Evolutionary conservation across 2,329 filamentous ascomycete genomes (phyloP).

Genomic region (Aspergillus hiratsukae): DNA sequence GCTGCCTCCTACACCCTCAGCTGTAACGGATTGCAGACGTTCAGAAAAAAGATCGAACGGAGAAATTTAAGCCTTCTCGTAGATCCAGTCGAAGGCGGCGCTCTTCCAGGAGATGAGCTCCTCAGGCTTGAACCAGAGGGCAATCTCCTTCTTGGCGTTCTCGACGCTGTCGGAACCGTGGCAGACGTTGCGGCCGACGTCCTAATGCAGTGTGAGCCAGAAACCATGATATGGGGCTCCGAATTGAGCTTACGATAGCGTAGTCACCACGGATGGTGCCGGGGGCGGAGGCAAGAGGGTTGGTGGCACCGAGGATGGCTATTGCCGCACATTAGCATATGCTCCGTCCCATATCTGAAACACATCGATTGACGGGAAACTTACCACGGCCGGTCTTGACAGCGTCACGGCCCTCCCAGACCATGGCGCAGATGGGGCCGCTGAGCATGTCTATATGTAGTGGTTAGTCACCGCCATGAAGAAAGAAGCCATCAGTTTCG

Average conservation of each 20-base stretch:
- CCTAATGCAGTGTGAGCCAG: conserved; percentile 36
- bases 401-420: conserved; percentile 98
- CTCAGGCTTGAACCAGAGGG: conserved; percentile 90
- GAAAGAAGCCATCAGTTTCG: not conserved
- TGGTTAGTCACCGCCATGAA: conserved; percentile 13
- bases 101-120: conserved; percentile 84
- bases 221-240: not conserved
- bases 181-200: conserved; percentile 97
- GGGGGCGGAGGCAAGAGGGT: conserved; percentile 88
- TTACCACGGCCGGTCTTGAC: conserved; percentile 95
- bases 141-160: conserved; percentile 99
- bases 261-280: conserved; percentile 97
- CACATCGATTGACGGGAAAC: conserved; percentile 31
- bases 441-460: conserved; percentile 76
- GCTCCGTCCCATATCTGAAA: not conserved
- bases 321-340: conserved; percentile 8
- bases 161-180: conserved; percentile 98
- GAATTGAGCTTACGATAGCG: conserved; percentile 57
- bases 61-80: conserved; percentile 69
- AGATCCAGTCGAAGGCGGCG: conserved; percentile 87
- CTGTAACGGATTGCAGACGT: conserved; percentile 10
- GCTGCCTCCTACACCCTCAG: conserved; percentile 5
- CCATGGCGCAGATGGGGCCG: conserved; percentile 97
- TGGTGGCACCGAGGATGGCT: conserved; percentile 96
- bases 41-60: conserved; percentile 13